Conservation (phyloP, 768 basidiomycete species). For the Coprinopsis marcescibilis region DNA sequence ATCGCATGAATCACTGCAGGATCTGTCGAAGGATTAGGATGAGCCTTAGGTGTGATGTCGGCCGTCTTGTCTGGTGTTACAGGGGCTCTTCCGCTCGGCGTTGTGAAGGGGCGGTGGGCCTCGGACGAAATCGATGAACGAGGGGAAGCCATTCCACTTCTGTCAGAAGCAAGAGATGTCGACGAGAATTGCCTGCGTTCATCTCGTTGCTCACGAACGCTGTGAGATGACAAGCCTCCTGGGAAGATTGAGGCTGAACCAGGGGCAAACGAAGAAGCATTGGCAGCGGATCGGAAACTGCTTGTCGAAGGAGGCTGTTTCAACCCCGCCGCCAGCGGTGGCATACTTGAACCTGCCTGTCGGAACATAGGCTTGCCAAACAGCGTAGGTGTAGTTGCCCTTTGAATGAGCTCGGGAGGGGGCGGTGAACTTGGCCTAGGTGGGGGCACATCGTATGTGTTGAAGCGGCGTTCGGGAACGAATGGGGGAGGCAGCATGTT, state of each 20-base stretch:
- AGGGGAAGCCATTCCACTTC: conserved; percentile 56
- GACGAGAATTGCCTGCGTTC: conserved; percentile 57
- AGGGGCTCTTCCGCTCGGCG: conserved; percentile 21
- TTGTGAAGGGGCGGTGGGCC: conserved; percentile 43
- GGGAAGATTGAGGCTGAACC: conserved; percentile 39
- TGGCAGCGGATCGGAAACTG: conserved; percentile 75
- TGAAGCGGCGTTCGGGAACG: conserved; percentile 59
- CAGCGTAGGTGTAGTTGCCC: conserved; percentile 81
- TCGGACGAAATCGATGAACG: conserved; percentile 83
- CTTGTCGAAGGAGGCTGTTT: conserved; percentile 71
- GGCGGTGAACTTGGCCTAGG: conserved; percentile 90
- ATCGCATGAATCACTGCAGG: conserved; percentile 91
- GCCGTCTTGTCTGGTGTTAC: conserved; percentile 42
- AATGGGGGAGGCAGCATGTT: conserved; percentile 74
- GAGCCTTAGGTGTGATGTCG: conserved; percentile 31
- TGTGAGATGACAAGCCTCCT: conserved; percentile 42
- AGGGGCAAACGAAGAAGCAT: conserved; percentile 44
- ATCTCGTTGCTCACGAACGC: conserved; percentile 34
- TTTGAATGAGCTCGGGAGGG: conserved; percentile 85
- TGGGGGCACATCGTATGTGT: conserved; percentile 60
- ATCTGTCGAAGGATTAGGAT: conserved; percentile 61
- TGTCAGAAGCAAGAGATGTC: conserved; percentile 65
- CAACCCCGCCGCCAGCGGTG: conserved; percentile 59
- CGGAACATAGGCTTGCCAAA: conserved; percentile 42
- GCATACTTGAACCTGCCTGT: conserved; percentile 71